Evolutionary conservation across 176 grass and related monocot genomes (phyloP).

Genomic region (Cymbopogon citratus): DNA sequence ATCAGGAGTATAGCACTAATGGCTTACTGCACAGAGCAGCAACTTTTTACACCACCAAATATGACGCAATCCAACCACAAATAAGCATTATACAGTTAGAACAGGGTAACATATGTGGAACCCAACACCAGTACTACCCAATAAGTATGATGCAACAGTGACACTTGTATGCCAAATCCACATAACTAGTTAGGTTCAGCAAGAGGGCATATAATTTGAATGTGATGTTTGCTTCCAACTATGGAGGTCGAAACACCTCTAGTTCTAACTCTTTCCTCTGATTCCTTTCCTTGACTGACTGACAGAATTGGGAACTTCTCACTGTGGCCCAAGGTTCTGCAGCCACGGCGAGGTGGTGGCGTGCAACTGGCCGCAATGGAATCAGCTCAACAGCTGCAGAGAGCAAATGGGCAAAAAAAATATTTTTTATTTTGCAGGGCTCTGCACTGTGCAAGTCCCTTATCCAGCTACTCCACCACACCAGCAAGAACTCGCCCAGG

Average conservation of each 20-base stretch:
- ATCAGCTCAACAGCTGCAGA: not conserved
- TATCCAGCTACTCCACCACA: not conserved
- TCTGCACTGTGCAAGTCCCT: not conserved
- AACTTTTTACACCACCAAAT: not conserved
- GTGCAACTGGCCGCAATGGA: not conserved
- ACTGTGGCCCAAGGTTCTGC: not conserved
- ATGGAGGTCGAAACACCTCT: not conserved
- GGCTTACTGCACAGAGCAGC: too few relatives aligned
- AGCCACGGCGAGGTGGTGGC: not conserved
- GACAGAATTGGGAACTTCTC: not conserved
- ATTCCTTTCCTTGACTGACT: not conserved
- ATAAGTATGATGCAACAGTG: not conserved
- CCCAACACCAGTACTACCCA: not conserved
- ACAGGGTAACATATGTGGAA: not conserved
- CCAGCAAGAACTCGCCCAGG: not conserved
- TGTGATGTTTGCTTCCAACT: too few relatives aligned
- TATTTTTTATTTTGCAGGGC: not conserved
- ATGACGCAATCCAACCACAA: not conserved
- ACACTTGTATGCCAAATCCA: not conserved
- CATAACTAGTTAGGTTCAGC: not conserved
- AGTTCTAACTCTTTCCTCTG: not conserved
- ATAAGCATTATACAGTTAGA: not conserved
- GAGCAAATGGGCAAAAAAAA: not conserved
- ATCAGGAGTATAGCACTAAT: not conserved
- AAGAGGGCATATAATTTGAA: too few relatives aligned